Base-by-base conservation (phyloP, 2,329 filamentous ascomycete genomes). In the Pestalotiopsis sp. region DNA sequence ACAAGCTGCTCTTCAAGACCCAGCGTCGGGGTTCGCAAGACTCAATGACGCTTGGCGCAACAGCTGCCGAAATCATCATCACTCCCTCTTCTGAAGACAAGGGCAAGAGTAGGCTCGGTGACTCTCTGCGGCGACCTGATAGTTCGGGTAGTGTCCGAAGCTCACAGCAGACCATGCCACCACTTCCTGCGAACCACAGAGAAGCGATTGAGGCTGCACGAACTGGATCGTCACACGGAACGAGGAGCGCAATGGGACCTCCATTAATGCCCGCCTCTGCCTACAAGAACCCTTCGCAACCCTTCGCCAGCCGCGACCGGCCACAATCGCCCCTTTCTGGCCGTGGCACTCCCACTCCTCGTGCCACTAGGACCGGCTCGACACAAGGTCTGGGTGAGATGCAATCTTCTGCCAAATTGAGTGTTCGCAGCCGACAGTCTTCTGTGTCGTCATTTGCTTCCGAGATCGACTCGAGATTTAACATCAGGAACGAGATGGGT, bases 371-470 rank as follows among this genome's bases (percentile, higher is more conserved):
- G 68, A 79, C 81, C 64, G 81, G 82, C 71, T 81, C 84, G 63
- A 80, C 83, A 64, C 85, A 85, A 39, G 87, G 83, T 25, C 79
- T 79, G 27, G 77, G 78, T 3, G 84, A 87, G 69, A 69, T 84
- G 64, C 81, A 89, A 13, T 87, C 87, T 4, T 83, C 86, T 1
- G 81, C 83, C 2, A 81, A 81, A 69, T 72, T 81, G 63, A 78
- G 78, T 9, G 75, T 77, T 69, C 74, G 79, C 74, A 86, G 84
- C 72, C 89, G 92, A 58, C 90, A 93, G 72, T 97, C 94, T 3
- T 99, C 96, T 0, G 89, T 98, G 6, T 97, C 96, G 0, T 98
- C 96, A 0, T 99, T 99, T 77, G 94, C 91, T 5, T 98, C 96
- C 0, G 96, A 99, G 80, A 84, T 99, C 23, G 96, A 99, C 75